Evolutionary conservation across 768 basidiomycete genomes (phyloP).

Genomic region (Tylopilus sp.): DNA sequence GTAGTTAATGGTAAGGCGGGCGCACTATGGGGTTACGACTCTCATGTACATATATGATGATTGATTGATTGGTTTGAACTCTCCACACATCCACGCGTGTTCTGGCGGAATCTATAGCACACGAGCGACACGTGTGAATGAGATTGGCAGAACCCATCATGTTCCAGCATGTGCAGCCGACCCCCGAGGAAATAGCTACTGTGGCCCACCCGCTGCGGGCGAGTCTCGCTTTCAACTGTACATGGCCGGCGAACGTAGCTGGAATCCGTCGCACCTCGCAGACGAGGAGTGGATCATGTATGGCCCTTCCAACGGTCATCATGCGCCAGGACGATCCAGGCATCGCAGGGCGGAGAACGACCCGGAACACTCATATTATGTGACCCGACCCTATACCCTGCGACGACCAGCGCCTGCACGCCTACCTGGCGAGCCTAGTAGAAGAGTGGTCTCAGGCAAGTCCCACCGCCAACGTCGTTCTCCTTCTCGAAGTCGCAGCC

Average conservation of each 20-base stretch:
- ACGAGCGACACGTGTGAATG: slow-evolving; percentile 5
- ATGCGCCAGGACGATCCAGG: slow-evolving; percentile 8
- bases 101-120: not conserved
- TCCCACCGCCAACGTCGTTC: slow-evolving; percentile 4
- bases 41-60: too few species aligned
- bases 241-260: not conserved
- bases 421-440: slow-evolving; percentile 16
- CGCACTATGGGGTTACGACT: too few species aligned
- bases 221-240: not conserved
- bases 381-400: slow-evolving; percentile 22
- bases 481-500: slow-evolving; percentile 16
- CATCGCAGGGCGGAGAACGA: slow-evolving; percentile 21
- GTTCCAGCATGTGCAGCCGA: not conserved
- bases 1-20: not conserved
- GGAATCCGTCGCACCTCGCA: not conserved
- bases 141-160: not conserved
- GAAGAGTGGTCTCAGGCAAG: not conserved
- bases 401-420: slow-evolving; percentile 27
- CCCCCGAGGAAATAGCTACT: not conserved
- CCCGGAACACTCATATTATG: slow-evolving; percentile 20
- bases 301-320: slow-evolving; percentile 8
- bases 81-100: not conserved
- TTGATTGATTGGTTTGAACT: not conserved
- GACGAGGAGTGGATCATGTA: slow-evolving; percentile 10
- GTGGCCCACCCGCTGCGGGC: not conserved